These are phyloP conservation scores for Russula compacta DNA, from an alignment of 768 basidiomycete species.

Conservation along the genomic window DNA sequence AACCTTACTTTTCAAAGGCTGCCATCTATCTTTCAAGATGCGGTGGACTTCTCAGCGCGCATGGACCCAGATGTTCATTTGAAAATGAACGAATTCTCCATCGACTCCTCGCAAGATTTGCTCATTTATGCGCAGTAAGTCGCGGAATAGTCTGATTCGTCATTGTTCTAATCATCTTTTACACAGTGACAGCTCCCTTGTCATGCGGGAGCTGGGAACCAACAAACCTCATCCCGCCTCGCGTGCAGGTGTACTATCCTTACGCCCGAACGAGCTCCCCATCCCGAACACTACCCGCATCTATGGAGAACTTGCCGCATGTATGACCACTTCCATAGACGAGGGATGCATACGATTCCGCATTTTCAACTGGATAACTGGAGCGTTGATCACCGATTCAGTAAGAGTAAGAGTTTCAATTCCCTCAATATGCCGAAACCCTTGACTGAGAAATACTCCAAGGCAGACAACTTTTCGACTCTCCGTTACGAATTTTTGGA, in stretches of 20 bases:
- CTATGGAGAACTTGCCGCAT: conserved; percentile 1
- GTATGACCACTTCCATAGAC: background rate
- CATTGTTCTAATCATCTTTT: background rate
- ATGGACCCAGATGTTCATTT: background rate
- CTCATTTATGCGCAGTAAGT: conserved; percentile 3
- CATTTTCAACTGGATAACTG: background rate
- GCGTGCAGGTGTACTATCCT: background rate
- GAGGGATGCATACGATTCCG: background rate
- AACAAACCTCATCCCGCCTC: background rate
- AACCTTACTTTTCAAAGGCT: background rate
- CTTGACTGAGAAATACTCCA: background rate
- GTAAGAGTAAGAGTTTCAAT: background rate
- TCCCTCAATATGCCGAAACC: background rate
- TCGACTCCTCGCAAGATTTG: conserved; percentile 1
- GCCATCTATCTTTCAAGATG: background rate
- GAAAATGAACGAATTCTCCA: background rate
- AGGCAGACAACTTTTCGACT: background rate
- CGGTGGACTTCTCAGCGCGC: background rate
- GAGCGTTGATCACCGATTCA: background rate
- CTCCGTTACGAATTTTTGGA: conserved; percentile 3
- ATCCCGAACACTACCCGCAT: background rate
- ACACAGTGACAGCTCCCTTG: background rate
- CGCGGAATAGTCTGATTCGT: background rate
- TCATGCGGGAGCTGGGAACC: background rate
- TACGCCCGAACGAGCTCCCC: background rate